phyloP scores from a whole-genome alignment of 2,329 filamentous ascomycete genomes.

The Diplodia corticola region DNA sequence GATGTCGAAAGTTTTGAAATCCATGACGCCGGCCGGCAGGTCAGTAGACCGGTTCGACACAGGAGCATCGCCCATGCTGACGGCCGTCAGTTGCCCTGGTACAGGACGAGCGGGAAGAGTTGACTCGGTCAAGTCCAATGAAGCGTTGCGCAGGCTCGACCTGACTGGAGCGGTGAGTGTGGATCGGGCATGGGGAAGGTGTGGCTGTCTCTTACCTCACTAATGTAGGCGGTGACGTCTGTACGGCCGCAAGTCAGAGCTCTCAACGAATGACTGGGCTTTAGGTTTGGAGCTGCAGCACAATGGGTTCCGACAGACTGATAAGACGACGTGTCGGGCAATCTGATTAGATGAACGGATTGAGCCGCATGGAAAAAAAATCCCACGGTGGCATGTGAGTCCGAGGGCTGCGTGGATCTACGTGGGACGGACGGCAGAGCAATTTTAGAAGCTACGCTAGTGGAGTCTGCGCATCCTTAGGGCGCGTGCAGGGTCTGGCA shows the following conservation, averaged over 20 bases:
- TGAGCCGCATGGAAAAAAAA: neutral
- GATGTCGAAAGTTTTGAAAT: neutral
- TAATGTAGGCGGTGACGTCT: neutral
- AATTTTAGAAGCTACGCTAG: neutral
- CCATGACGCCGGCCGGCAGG: neutral
- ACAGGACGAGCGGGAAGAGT: neutral
- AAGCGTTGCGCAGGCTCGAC: neutral
- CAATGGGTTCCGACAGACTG: neutral
- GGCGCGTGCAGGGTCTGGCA: neutral
- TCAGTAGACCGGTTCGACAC: neutral
- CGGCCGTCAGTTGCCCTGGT: neutral
- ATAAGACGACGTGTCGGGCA: neutral
- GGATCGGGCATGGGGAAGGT: neutral
- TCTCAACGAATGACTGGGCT: neutral
- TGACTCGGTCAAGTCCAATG: neutral
- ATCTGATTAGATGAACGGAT: constrained; percentile 1
- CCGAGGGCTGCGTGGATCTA: neutral
- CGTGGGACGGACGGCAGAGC: neutral
- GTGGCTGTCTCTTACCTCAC: neutral
- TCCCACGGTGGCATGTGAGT: neutral
- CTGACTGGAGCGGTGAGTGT: neutral
- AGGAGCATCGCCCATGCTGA: neutral
- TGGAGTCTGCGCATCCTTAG: neutral
- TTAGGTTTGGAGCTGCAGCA: neutral
- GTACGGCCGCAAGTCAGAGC: no score